Evolutionary conservation across 2,329 filamentous ascomycete species (phyloP).

Genomic region (Mollisia scopiformis): DNA sequence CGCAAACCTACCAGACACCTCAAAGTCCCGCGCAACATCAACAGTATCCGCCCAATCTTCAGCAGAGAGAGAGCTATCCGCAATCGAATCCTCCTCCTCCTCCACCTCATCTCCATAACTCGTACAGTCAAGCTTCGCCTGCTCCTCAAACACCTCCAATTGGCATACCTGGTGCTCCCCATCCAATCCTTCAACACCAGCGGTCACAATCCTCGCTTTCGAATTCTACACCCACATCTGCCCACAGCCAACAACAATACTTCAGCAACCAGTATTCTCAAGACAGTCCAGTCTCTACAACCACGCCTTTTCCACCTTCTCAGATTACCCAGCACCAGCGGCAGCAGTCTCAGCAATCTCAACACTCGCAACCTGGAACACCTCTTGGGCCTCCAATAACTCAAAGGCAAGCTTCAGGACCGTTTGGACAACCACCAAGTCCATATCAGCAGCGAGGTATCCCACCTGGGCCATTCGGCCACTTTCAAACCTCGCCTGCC

Average conservation of each 20-base stretch:
- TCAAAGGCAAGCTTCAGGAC: constrained; percentile 47
- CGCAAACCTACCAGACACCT: constrained; percentile 33
- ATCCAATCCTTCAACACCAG: constrained; percentile 43
- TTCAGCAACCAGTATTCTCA: constrained; percentile 50
- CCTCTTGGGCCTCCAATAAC: constrained; percentile 54
- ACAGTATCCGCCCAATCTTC: constrained; percentile 32
- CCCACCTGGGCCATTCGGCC: constrained; percentile 25
- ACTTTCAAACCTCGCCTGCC: constrained; percentile 38
- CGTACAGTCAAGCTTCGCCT: constrained; percentile 33
- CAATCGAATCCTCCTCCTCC: constrained; percentile 30
- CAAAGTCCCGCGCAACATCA: constrained; percentile 38
- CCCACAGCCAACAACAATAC: constrained; percentile 60
- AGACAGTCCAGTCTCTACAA: constrained; percentile 50
- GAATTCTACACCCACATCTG: constrained; percentile 62
- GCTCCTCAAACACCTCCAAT: constrained; percentile 38
- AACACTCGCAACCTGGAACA: constrained; percentile 39
- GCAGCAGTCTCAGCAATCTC: constrained; percentile 30
- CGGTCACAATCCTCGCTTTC: constrained; percentile 62
- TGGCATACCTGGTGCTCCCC: constrained; percentile 35
- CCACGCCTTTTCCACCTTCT: constrained; percentile 24
- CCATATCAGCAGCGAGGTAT: constrained; percentile 60
- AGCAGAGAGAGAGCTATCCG: constrained; percentile 35
- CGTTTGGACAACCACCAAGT: constrained; percentile 56
- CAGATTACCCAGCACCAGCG: constrained; percentile 35
- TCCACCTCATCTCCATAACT: constrained; percentile 34